Conservation (phyloP, 441 rosid genomes). For the Manihot esculenta region DNA sequence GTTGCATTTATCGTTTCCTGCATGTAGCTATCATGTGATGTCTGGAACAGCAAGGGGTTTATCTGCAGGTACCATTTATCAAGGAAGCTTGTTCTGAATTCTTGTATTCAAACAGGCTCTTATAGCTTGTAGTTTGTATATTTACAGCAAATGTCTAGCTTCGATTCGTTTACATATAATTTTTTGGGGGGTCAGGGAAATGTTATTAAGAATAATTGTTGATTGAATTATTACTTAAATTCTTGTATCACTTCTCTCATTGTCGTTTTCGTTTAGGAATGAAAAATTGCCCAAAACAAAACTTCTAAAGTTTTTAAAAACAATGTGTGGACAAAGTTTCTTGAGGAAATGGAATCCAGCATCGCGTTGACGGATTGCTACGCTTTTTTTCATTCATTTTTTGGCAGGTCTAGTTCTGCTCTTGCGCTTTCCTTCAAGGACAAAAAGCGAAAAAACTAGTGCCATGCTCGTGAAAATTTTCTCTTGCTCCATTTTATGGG, state of each 20-base stretch:
- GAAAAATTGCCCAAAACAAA: too few relatives aligned
- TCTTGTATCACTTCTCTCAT: too few relatives aligned
- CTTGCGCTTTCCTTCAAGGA: slow-evolving; percentile 31
- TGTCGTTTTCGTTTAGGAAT: too few relatives aligned
- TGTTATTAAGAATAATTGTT: too few relatives aligned
- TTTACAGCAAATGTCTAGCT: background rate
- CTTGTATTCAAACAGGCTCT: background rate
- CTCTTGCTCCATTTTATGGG: too few relatives aligned
- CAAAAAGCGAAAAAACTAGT: slow-evolving; percentile 36
- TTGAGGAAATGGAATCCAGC: too few relatives aligned
- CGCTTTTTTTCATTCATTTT: too few relatives aligned
- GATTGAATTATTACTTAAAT: too few relatives aligned
- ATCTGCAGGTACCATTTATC: too few relatives aligned
- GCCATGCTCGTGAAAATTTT: slow-evolving; percentile 36
- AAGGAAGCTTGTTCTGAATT: background rate
- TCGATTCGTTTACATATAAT: background rate
- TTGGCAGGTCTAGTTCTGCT: slow-evolving; percentile 34
- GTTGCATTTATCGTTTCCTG: slow-evolving; percentile 29
- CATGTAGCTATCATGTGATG: background rate
- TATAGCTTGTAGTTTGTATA: slow-evolving; percentile 7
- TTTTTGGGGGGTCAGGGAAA: background rate
- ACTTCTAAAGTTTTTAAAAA: too few relatives aligned
- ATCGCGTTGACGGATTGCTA: too few relatives aligned
- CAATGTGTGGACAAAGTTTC: too few relatives aligned
- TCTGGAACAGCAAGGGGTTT: background rate